A percentile compares a stretch with the other conserved stretches of the same genome.
These are phyloP conservation scores for Zostera marina DNA, from an alignment of 116 monocot species.

Conservation along the genomic window DNA sequence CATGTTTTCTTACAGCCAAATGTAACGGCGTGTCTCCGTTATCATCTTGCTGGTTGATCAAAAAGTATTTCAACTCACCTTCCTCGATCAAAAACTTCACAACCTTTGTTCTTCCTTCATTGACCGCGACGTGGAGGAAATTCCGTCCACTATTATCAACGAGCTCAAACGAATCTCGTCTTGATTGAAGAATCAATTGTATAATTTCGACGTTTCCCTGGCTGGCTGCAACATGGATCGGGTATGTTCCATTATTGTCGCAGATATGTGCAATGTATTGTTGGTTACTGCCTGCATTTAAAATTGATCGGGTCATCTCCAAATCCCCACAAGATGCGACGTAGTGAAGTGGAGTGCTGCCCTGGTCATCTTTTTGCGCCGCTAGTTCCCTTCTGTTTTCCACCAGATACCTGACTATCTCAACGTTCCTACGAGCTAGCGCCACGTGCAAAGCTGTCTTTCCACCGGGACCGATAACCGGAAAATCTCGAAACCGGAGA, in stretches of 20 bases:
- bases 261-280: conserved; percentile 5
- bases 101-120: neutral
- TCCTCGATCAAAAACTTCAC: conserved; percentile 7
- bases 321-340: conserved; percentile 19
- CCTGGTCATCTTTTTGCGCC: neutral
- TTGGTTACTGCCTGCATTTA: neutral
- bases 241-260: conserved; percentile 16
- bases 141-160: conserved; percentile 12
- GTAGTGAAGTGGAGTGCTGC: conserved; percentile 32
- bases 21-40: conserved; percentile 25
- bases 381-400: conserved; percentile 1
- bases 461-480: conserved; percentile 10
- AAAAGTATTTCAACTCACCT: neutral
- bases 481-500: neutral
- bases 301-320: conserved; percentile 3
- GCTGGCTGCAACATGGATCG: conserved; percentile 26
- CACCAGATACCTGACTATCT: neutral
- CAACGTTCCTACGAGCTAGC: conserved; percentile 4
- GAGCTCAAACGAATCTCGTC: conserved; percentile 22
- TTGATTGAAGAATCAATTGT: neutral
- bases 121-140: conserved; percentile 17
- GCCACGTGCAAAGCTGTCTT: conserved; percentile 24
- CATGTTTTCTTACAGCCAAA: conserved; percentile 3
- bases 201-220: conserved; percentile 14
- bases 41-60: conserved; percentile 13